Evolutionary conservation across 2,329 filamentous ascomycete genomes (phyloP).

Genomic region (Diaporthe amygdali): DNA sequence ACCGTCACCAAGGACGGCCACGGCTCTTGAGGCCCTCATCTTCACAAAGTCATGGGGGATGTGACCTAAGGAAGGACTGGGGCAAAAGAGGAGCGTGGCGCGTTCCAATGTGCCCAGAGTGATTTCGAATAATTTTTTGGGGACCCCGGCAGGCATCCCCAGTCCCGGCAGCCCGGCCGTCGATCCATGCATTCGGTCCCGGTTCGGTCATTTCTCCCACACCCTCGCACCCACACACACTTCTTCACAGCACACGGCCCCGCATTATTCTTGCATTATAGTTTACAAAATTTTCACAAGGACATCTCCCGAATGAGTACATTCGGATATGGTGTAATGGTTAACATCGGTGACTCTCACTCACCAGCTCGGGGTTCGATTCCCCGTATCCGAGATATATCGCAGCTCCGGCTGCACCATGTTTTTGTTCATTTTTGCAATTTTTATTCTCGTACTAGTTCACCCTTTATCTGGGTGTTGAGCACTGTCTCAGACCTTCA

Average conservation of each 20-base stretch:
- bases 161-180: background rate
- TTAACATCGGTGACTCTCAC: slow-evolving; percentile 25
- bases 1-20: slow-evolving; percentile 43
- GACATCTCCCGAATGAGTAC: slow-evolving; percentile 8
- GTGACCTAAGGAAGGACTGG: slow-evolving; percentile 26
- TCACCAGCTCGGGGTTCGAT: slow-evolving; percentile 25
- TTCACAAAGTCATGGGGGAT: slow-evolving; percentile 31
- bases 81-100: slow-evolving; percentile 17
- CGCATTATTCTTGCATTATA: fast-evolving
- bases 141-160: slow-evolving; percentile 22
- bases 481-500: too few species aligned
- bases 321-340: slow-evolving; percentile 25
- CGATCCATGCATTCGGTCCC: background rate
- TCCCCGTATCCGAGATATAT: slow-evolving; percentile 23
- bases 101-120: slow-evolving; percentile 6
- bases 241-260: background rate
- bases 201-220: background rate
- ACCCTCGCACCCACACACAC: background rate
- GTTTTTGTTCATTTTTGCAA: background rate
- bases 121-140: slow-evolving; percentile 25
- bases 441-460: background rate
- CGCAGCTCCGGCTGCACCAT: background rate
- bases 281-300: background rate
- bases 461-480: too few species aligned
- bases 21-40: slow-evolving; percentile 47